phyloP scores from a whole-genome alignment of 75 land plant genomes.

The Selaginella moellendorffii region DNA sequence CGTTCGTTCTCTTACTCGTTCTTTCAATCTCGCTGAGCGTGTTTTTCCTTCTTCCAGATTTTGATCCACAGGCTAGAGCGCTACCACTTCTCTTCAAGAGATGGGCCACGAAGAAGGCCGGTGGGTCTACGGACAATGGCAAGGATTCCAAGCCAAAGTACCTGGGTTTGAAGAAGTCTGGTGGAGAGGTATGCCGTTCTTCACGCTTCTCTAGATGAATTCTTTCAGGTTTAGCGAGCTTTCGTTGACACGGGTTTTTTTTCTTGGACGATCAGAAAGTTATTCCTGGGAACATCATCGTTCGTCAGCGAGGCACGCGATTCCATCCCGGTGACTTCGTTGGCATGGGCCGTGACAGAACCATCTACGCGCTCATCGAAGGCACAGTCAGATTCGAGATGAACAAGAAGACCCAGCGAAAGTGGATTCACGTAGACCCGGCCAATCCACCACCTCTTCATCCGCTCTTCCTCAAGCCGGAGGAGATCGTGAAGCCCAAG shows the following conservation, averaged over 20 bases:
- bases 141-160: slow-evolving; percentile 72
- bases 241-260: neutral
- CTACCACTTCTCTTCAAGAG: slow-evolving; percentile 32
- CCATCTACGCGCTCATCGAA: slow-evolving; percentile 67
- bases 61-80: neutral
- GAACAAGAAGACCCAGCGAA: slow-evolving; percentile 47
- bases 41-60: no score
- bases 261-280: slow-evolving; percentile 48
- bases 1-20: no score
- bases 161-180: slow-evolving; percentile 88
- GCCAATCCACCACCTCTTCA: slow-evolving; percentile 59
- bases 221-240: neutral
- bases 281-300: slow-evolving; percentile 86
- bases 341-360: slow-evolving; percentile 94
- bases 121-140: slow-evolving; percentile 83
- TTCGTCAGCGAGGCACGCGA: slow-evolving; percentile 81
- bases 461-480: slow-evolving; percentile 30
- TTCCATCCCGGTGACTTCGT: slow-evolving; percentile 93
- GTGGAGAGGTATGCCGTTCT: slow-evolving; percentile 49
- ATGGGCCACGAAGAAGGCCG: slow-evolving; percentile 93
- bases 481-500: neutral
- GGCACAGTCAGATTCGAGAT: slow-evolving; percentile 65
- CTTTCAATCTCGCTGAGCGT: no score
- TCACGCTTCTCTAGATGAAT: neutral
- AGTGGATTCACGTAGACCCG: slow-evolving; percentile 86